Evolutionary conservation across 495 filamentous ascomycete genomes (phyloP), one percentile per base, ranked within the genome.

Genomic region (Darksidea phi): DNA sequence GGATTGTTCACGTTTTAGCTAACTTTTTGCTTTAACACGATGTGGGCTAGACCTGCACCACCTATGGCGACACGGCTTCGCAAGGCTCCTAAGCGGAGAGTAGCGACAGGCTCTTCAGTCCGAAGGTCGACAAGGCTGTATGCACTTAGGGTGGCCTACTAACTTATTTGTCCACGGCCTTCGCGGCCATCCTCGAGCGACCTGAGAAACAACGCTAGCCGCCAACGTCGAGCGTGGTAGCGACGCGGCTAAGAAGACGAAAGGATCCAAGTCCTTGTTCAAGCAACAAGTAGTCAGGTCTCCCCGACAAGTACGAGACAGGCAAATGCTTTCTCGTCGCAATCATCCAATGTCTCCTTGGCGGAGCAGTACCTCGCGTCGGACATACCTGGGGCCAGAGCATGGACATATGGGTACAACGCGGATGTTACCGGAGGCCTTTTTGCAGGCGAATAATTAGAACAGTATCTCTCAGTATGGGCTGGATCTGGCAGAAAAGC

Each of bases 391-490:
- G 49, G 74, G 34, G 74, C 76, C 20, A 67, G 72, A 48, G 69
- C 77, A 13, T 74, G 73, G 63, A 75, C 73, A 23, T 79, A 73
- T 54, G 76, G 76, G 15, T 79, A 79, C 54, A 73, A 78, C 57
- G 74, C 75, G 23, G 73, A 77, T 45, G 64, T 72, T 6, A 70
- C 75, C 45, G 73, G 54, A 1, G 67, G 15, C 20, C 72, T 13
- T 24, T 74, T 76, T n/a, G 38, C 41, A 70, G 59, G 64, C 71
- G 10, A 72, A 69, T 60, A 76, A 73, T 57, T 56, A 71, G 64
- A 74, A 76, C 54, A 75, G 68, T 34, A 57, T 57, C 49, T 72
- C 63, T 25, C 72, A 74, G 36, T 73, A 76, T 64, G 68, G 70
- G 28, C 64, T 28, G 36, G 72, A 74, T 59, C 37, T 74, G 54